Base-by-base conservation (phyloP, 345 rosid species). In the Cardiospermum halicacabum region DNA sequence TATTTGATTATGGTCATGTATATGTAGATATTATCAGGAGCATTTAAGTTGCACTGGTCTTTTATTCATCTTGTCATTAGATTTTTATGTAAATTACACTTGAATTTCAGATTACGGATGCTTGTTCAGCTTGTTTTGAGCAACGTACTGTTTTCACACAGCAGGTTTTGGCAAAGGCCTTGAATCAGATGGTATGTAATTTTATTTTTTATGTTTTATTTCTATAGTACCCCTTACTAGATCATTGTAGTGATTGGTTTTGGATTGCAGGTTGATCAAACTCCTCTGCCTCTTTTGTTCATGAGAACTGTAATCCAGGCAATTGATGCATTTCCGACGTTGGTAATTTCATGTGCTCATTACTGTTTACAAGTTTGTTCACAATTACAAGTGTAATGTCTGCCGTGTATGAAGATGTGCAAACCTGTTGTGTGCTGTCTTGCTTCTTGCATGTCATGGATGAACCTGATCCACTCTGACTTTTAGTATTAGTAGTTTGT, bases 281-380 rank as follows among this genome's bases (percentile, higher is more conserved):
- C 88, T 32, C 92, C 95, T 66, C 71, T 90, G 60, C 98, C 98
- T 59, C 76, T 93, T 47, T 96, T 93, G 66, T 93, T 93, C 77
- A 90, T 93, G 98, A 81, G 98, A 85, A 90, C 98, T 7, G 97
- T 88, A n/a, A 93, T 93, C 62, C 97, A 90, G 79, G 89, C 97
- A 59, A 86, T 91, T 49, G 98, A 93, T 59, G 98, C 98, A 51
- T 93, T 86, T 80, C 98, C 98, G 22, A 58, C 88, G 7, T 83
- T 93, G 89, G 98, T 93, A 88, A 77, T 60, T 57, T 60, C 39
- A 37, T 6, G 40, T 56, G 7, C 48, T 58, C 19, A 48, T 62
- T 36, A 49, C 50, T 37, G 40, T 45, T 26, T 40, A 50, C 57
- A 5, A 45, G 43, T 25, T 18, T 55, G 18, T 11, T 40, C 53